phyloP scores from a whole-genome alignment of 2,329 filamentous ascomycete genomes.

The Fusarium tuaranense region DNA sequence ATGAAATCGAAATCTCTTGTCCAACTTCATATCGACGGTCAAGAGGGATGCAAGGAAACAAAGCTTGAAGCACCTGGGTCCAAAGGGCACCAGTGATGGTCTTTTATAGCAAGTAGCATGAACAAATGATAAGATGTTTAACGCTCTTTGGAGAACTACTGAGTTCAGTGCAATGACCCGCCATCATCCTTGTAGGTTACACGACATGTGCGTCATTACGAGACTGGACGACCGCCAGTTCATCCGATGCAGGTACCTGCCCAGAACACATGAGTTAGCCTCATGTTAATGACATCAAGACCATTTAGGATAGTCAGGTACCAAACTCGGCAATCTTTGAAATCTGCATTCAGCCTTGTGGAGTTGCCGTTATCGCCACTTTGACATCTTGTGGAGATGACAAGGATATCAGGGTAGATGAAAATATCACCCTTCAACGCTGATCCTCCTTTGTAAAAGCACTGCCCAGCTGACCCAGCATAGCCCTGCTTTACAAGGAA shows the following conservation, averaged over 20 bases:
- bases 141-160: background rate
- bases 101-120: background rate
- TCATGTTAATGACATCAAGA: background rate
- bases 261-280: background rate
- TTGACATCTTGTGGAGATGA: background rate
- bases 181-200: background rate
- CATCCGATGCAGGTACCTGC: background rate
- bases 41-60: background rate
- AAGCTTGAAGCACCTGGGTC: background rate
- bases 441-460: background rate
- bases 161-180: background rate
- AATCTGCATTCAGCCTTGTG: background rate
- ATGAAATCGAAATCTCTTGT: constrained; percentile 1
- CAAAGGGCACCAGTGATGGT: background rate
- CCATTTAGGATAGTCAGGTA: background rate
- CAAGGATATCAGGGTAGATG: background rate
- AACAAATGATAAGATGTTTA: constrained; percentile 3
- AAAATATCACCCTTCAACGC: background rate
- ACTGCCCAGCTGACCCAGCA: background rate
- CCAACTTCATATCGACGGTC: background rate
- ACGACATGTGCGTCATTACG: background rate
- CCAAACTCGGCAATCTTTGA: background rate
- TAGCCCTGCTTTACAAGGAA: background rate
- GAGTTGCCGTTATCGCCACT: background rate
- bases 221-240: background rate